These are phyloP conservation scores for Camellia granthamiana DNA, from an alignment of 148 eudicot genomes.

Conservation along the genomic window DNA sequence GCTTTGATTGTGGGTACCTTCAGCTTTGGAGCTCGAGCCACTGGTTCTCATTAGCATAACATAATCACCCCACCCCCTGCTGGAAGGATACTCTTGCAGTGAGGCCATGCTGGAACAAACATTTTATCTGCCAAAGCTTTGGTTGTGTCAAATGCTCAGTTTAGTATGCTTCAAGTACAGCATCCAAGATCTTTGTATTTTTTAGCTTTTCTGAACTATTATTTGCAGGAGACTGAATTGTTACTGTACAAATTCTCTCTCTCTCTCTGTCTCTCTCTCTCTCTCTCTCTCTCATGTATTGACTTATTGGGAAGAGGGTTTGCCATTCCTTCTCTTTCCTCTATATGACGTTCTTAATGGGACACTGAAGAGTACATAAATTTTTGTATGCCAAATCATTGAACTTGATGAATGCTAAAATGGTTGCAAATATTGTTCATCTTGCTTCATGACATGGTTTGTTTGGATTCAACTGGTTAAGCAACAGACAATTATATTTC, in stretches of 20 bases:
- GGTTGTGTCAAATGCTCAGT: neutral
- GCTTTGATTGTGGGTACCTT: no score
- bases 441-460: neutral
- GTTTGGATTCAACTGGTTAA: neutral
- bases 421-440: no score
- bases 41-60: no score
- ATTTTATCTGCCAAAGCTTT: neutral
- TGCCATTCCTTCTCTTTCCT: neutral
- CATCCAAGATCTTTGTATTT: neutral
- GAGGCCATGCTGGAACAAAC: no score
- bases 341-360: neutral
- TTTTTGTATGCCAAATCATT: neutral
- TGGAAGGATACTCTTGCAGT: no score
- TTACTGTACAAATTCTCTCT: neutral
- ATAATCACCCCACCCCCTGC: neutral
- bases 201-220: neutral
- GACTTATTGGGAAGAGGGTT: neutral
- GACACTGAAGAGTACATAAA: no score
- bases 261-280: no score
- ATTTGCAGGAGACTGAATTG: neutral
- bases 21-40: no score
- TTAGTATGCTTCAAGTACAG: neutral
- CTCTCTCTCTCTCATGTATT: neutral
- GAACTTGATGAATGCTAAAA: neutral
- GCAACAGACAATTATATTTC: neutral